Percentiles rank a stretch among this genome's conserved stretches.
Conservation (phyloP, 1,139 yeast species). For the Geotrichum restrictum region DNA sequence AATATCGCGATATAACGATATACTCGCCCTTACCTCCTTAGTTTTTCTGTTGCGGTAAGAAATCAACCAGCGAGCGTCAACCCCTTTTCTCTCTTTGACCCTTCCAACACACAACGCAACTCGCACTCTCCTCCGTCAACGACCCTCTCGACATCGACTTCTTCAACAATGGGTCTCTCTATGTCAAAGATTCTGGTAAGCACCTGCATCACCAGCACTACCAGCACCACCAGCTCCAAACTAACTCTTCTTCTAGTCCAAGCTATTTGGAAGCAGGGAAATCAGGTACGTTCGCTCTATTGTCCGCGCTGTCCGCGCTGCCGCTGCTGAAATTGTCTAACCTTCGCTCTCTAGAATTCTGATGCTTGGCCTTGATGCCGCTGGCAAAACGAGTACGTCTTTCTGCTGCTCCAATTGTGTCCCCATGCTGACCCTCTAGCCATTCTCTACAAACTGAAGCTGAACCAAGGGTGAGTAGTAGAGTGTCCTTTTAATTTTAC, state of each 20-base stretch:
- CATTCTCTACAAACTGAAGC: slow-evolving; percentile 65
- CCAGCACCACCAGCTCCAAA: too few species aligned
- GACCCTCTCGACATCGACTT: too few species aligned
- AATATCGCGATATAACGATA: too few species aligned
- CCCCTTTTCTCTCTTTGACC: not conserved
- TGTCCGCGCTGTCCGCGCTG: too few species aligned
- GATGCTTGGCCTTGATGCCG: slow-evolving; percentile 90
- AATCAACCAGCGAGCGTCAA: too few species aligned
- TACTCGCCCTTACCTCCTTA: too few species aligned
- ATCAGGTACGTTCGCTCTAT: slow-evolving; percentile 32
- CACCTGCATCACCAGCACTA: too few species aligned
- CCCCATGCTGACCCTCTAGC: slow-evolving; percentile 32
- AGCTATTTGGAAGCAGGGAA: slow-evolving; percentile 47
- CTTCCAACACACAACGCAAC: not conserved
- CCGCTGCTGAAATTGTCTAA: too few species aligned
- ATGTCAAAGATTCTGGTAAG: slow-evolving; percentile 46
- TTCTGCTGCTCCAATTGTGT: not conserved
- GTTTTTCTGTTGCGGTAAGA: too few species aligned
- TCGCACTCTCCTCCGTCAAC: not conserved
- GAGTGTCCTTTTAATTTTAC: too few species aligned
- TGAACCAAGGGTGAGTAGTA: slow-evolving; percentile 57
- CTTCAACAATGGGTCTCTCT: slow-evolving; percentile 53
- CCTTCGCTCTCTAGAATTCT: too few species aligned
- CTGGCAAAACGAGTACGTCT: slow-evolving; percentile 74
- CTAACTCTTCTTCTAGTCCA: slow-evolving; percentile 35